Evolutionary conservation across 805 yeast species (phyloP).

Genomic region (Kodamaea sagamina): DNA sequence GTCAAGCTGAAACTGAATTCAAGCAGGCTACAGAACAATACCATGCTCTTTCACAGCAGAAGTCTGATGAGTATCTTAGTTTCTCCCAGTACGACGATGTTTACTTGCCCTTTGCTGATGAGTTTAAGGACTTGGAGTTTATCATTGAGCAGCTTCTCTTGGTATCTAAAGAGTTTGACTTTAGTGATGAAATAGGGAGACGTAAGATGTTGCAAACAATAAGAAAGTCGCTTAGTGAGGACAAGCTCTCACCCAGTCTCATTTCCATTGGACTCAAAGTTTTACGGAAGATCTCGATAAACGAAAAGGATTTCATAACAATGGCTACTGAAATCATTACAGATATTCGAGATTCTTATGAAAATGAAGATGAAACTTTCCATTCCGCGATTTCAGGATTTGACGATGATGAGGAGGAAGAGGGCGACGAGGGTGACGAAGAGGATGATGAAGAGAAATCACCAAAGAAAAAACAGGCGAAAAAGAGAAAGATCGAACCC

Average conservation of each 20-base stretch:
- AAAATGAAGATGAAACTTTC: slow-evolving; percentile 39
- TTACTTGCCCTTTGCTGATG: slow-evolving; percentile 37
- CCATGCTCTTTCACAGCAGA: slow-evolving; percentile 14
- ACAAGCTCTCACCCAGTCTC: slow-evolving; percentile 54
- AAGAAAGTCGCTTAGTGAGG: slow-evolving; percentile 55
- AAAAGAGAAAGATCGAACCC: slow-evolving; percentile 41
- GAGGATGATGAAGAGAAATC: slow-evolving; percentile 39
- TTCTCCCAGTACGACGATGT: slow-evolving; percentile 23
- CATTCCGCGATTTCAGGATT: slow-evolving; percentile 28
- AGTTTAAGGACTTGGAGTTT: slow-evolving; percentile 64
- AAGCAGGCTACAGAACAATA: slow-evolving; percentile 15
- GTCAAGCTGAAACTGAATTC: slow-evolving; percentile 13
- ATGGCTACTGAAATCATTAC: slow-evolving; percentile 84
- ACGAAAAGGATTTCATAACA: slow-evolving; percentile 80
- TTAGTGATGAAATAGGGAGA: slow-evolving; percentile 88
- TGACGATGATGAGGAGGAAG: slow-evolving; percentile 20
- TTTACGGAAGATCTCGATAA: slow-evolving; percentile 68
- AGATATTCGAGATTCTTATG: slow-evolving; percentile 73
- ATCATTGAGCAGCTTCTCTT: slow-evolving; percentile 71
- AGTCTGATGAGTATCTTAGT: slow-evolving; percentile 9
- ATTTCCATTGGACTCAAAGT: slow-evolving; percentile 62
- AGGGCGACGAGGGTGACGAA: slow-evolving; percentile 29
- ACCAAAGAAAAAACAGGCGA: slow-evolving; percentile 19
- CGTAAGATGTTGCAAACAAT: slow-evolving; percentile 61
- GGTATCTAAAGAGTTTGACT: slow-evolving; percentile 74